A percentile compares a stretch with the other conserved stretches of the same genome.
phyloP scores from a whole-genome alignment of 1,284 basidiomycete species.

The Leccinum pachyderme region DNA sequence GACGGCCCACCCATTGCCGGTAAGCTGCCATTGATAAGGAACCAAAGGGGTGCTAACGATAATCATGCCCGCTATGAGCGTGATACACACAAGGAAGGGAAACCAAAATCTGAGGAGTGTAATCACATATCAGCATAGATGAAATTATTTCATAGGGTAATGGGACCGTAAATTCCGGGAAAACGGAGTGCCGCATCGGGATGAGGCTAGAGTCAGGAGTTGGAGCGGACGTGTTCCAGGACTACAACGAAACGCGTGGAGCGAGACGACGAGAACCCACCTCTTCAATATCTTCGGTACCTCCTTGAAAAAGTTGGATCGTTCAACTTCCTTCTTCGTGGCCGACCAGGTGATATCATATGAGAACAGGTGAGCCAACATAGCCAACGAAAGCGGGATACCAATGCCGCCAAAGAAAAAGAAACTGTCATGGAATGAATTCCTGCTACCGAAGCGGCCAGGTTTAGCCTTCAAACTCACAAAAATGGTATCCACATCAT shows the following conservation, averaged over 20 bases:
- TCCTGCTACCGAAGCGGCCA: not conserved
- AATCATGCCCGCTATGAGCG: constrained; percentile 51
- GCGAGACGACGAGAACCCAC: constrained; percentile 55
- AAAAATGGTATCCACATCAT: constrained; percentile 79
- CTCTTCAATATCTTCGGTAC: constrained; percentile 78
- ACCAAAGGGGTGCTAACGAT: constrained; percentile 56
- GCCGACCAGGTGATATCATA: constrained; percentile 84
- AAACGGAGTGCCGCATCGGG: not conserved
- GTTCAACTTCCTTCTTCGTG: constrained; percentile 77
- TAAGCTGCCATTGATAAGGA: constrained; percentile 64
- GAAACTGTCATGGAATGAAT: constrained; percentile 48
- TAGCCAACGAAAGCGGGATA: constrained; percentile 69
- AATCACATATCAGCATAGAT: constrained; percentile 15
- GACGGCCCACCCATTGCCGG: constrained; percentile 61
- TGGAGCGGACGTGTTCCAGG: not conserved
- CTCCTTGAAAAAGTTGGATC: constrained; percentile 86
- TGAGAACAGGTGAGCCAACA: constrained; percentile 80
- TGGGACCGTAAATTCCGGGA: not conserved
- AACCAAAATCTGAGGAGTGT: constrained; percentile 32
- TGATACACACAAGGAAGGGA: constrained; percentile 32
- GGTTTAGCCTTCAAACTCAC: constrained; percentile 43
- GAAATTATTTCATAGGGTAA: constrained; percentile 5
- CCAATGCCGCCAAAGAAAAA: constrained; percentile 84
- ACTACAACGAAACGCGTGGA: constrained; percentile 14
- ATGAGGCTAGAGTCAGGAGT: not conserved